Evolutionary conservation across 352 stramenopile genomes (phyloP), one percentile per base, ranked within the genome.

Genomic region (Phytophthora citricola): DNA sequence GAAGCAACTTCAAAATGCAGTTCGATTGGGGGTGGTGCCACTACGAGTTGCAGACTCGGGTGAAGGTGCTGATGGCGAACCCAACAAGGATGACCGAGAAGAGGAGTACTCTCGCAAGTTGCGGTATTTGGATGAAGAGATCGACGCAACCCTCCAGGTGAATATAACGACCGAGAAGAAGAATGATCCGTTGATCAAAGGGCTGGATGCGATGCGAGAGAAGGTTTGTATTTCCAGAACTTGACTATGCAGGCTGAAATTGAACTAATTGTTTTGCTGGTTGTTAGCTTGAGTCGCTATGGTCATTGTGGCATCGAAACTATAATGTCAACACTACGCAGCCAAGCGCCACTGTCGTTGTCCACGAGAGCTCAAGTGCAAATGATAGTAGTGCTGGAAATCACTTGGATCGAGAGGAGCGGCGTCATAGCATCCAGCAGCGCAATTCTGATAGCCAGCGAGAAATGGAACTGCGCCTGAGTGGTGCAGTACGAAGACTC

Each of bases 151-250:
- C n/a, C 53, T 89, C 8, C 80, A 87, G 36, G 80, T 91, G 26
- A 90, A 90, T 34, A 71, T 82, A 26, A 74, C 73, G 22, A 93
- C 84, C 0, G 82, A 90, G 60, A 90, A 91, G 71, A 88, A 89
- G 63, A 90, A 90, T 56, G 82, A 92, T n/a, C 80, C 82, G 24
- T 54, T 92, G 24, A 79, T 91, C 70, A 93, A 91, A 64, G 68
- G 69, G 27, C 57, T 93, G 9, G 80, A 93, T 38, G 46, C 50
- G 0, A 89, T 90, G 77, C 76, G 77, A 15, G 80, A 92, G 58
- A 92, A 92, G 75, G 75, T 83, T 67, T 58, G 55, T 36, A 36
- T 36, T 36, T 36, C 31, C 31, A 36, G 1, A 36, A 36, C 10
- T 22, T 10, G 17, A 9, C 26, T 52, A 3, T 22, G 10, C n/a